Evolutionary conservation across 176 grass and related monocot species (phyloP).

Genomic region (Eragrostis nindensis): DNA sequence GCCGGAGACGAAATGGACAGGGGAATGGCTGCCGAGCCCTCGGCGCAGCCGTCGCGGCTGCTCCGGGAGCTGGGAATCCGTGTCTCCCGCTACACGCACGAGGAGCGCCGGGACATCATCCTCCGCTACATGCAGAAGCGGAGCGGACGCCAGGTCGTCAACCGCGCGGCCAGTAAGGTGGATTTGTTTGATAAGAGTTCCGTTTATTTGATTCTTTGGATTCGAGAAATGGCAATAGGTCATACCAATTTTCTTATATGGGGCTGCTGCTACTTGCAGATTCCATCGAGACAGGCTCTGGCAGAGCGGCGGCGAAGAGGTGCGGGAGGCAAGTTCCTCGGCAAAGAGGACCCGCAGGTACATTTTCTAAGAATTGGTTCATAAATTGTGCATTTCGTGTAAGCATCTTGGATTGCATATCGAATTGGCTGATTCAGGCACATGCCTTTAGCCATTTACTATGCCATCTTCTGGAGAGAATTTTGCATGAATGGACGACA

Average conservation of each 20-base stretch:
- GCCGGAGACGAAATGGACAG: not conserved
- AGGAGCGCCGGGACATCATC: constrained; percentile 96
- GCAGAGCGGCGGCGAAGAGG: constrained; percentile 82
- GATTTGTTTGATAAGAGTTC: constrained; percentile 4
- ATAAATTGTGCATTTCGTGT: not conserved
- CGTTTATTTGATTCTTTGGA: constrained; percentile 1
- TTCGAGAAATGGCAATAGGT: not conserved
- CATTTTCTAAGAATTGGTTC: not conserved
- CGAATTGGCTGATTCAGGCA: constrained; percentile 21
- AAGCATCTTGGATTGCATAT: constrained; percentile 4
- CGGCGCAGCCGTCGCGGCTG: constrained; percentile 61
- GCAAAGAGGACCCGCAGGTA: constrained; percentile 85
- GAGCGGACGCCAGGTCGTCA: constrained; percentile 68
- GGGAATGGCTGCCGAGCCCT: not conserved
- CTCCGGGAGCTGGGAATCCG: constrained; percentile 83
- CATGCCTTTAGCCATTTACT: not conserved
- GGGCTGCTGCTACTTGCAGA: constrained; percentile 46
- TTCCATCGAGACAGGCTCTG: constrained; percentile 80
- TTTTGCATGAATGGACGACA: not conserved
- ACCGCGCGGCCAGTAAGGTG: constrained; percentile 73
- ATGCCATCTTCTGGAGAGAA: not conserved
- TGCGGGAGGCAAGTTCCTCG: constrained; percentile 81
- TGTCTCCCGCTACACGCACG: constrained; percentile 85
- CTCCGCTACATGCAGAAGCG: constrained; percentile 97
- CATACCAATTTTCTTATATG: not conserved